Conservation (phyloP, 306 rosid species). For the Glycyrrhiza uralensis region DNA sequence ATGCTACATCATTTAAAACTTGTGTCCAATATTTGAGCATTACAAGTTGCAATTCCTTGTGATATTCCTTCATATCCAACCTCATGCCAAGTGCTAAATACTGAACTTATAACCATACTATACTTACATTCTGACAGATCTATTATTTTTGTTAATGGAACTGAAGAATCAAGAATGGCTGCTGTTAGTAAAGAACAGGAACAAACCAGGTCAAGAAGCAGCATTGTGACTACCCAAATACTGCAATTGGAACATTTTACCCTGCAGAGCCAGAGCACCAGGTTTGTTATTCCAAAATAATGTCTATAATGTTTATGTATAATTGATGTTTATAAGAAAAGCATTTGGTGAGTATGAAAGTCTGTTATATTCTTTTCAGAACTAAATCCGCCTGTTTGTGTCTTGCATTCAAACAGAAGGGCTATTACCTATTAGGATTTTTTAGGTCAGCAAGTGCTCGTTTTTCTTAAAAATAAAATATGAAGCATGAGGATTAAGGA, state of each 20-base stretch:
- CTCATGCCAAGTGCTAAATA: too few species aligned
- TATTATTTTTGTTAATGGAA: conserved; percentile 60
- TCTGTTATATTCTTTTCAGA: neutral
- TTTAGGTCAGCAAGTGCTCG: conserved; percentile 9
- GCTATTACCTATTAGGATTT: neutral
- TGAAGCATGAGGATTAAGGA: neutral
- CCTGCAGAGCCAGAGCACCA: conserved; percentile 87
- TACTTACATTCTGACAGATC: conserved; percentile 44
- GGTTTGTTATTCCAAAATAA: conserved; percentile 36
- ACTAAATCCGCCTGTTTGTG: neutral
- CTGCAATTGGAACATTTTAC: conserved; percentile 59
- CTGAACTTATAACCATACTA: too few species aligned
- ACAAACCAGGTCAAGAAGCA: conserved; percentile 62
- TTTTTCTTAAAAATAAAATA: neutral
- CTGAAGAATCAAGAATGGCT: conserved; percentile 73
- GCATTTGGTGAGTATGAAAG: neutral
- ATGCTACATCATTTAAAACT: neutral
- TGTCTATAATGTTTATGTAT: neutral
- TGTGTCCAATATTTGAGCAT: neutral
- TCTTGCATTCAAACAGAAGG: neutral
- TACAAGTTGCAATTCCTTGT: too few species aligned
- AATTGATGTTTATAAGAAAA: neutral
- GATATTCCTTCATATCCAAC: too few species aligned
- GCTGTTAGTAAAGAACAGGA: conserved; percentile 68
- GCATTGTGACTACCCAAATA: conserved; percentile 74